These are phyloP conservation scores for Coemansia sp. DNA, from an alignment of 192 early-diverging fungal species.

Conservation along the genomic window DNA sequence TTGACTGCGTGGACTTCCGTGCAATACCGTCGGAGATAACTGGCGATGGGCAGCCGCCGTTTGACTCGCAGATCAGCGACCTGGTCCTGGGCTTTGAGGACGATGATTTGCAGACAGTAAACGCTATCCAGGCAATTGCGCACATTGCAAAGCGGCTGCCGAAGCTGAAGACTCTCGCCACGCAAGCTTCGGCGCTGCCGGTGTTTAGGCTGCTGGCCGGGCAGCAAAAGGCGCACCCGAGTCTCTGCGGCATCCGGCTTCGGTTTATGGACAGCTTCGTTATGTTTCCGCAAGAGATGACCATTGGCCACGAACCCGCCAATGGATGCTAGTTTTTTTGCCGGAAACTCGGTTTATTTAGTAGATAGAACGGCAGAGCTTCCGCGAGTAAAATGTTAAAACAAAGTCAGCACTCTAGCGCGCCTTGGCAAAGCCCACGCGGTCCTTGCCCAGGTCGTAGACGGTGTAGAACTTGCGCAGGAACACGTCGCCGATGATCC, in stretches of 20 bases:
- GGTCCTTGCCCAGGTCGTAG: conserved; percentile 54
- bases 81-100: background rate
- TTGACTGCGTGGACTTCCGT: too few species aligned
- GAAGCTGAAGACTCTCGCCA: background rate
- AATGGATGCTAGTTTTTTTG: too few species aligned
- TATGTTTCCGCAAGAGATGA: too few species aligned
- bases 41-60: background rate
- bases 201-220: background rate
- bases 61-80: background rate
- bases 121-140: background rate
- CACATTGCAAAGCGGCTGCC: background rate
- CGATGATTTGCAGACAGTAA: background rate
- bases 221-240: background rate
- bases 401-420: conserved; percentile 27
- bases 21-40: too few species aligned
- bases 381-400: too few species aligned
- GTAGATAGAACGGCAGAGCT: too few species aligned
- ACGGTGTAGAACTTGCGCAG: conserved; percentile 76
- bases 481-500: conserved; percentile 85
- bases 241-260: too few species aligned
- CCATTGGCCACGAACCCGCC: too few species aligned
- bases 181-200: background rate
- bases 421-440: conserved; percentile 54
- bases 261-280: too few species aligned
- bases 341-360: too few species aligned